Evolutionary conservation across 148 eudicot genomes (phyloP).

Genomic region (Persicaria tinctoria): DNA sequence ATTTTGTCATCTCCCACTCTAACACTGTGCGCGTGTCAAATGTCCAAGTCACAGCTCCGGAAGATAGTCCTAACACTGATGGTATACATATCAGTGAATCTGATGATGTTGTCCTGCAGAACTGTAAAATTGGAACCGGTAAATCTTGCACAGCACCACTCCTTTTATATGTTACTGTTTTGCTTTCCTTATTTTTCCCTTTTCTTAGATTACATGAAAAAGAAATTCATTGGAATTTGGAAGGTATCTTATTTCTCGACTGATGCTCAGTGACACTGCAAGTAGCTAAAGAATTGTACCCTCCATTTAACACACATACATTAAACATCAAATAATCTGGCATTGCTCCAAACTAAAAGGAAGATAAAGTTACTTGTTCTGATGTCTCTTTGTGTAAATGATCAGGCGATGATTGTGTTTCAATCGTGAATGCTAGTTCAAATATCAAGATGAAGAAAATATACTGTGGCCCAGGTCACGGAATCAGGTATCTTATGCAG

Average conservation of each 20-base stretch:
- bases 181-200: background rate
- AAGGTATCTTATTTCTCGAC: background rate
- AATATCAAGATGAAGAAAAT: constrained; percentile 89
- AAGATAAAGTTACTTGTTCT: background rate
- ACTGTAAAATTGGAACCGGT: constrained; percentile 94
- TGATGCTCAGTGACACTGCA: no score
- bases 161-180: background rate
- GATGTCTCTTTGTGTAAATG: constrained; percentile 10
- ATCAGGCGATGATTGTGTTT: constrained; percentile 90
- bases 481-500: constrained; percentile 49
- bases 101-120: constrained; percentile 57
- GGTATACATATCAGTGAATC: constrained; percentile 86
- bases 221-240: background rate
- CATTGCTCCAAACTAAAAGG: no score
- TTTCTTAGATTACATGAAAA: background rate
- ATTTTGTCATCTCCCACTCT: constrained; percentile 60
- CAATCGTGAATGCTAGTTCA: constrained; percentile 83
- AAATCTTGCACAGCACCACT: no score
- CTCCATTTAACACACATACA: no score
- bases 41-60: constrained; percentile 74
- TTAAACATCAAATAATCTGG: no score
- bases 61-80: constrained; percentile 96
- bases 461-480: constrained; percentile 96
- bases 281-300: no score
- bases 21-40: constrained; percentile 50